Evolutionary conservation across 805 yeast genomes (phyloP).

Genomic region (Ogataea saltuana): DNA sequence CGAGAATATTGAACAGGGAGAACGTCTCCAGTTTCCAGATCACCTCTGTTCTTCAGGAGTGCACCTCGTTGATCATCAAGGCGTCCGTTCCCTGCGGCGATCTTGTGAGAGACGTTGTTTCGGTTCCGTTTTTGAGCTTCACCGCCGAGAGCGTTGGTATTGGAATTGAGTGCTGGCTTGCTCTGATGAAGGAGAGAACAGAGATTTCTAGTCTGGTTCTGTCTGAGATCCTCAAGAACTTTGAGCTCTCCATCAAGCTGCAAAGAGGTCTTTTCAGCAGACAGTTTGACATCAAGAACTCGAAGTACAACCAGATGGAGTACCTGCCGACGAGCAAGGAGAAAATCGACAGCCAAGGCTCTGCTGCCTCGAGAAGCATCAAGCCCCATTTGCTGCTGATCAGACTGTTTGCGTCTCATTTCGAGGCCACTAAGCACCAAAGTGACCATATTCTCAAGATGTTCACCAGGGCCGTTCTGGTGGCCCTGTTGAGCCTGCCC

Average conservation of each 20-base stretch:
- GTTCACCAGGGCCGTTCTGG: conserved; percentile 59
- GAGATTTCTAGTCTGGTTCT: conserved; percentile 58
- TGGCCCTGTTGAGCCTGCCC: conserved; percentile 52
- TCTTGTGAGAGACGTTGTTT: conserved; percentile 52
- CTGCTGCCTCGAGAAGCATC: conserved; percentile 46
- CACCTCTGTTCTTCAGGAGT: conserved; percentile 43
- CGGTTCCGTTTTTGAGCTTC: conserved; percentile 70
- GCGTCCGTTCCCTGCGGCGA: conserved; percentile 45
- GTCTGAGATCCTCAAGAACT: conserved; percentile 65
- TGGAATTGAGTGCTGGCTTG: conserved; percentile 79
- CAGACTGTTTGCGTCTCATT: conserved; percentile 67
- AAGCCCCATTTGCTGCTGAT: conserved; percentile 72
- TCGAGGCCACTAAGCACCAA: conserved; percentile 75
- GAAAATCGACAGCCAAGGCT: conserved; percentile 53
- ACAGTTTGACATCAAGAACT: conserved; percentile 51
- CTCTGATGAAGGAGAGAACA: conserved; percentile 68
- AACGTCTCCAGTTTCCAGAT: conserved; percentile 36
- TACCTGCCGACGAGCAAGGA: conserved; percentile 80
- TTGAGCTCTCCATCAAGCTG: conserved; percentile 65
- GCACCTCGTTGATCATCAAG: conserved; percentile 42
- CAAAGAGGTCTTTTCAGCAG: conserved; percentile 66
- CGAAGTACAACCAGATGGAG: conserved; percentile 77
- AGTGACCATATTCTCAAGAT: conserved; percentile 68
- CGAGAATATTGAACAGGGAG: conserved; percentile 8
- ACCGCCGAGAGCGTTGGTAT: conserved; percentile 58